Base-by-base conservation (phyloP, 208 protist species). In the Leishmania major region DNA sequence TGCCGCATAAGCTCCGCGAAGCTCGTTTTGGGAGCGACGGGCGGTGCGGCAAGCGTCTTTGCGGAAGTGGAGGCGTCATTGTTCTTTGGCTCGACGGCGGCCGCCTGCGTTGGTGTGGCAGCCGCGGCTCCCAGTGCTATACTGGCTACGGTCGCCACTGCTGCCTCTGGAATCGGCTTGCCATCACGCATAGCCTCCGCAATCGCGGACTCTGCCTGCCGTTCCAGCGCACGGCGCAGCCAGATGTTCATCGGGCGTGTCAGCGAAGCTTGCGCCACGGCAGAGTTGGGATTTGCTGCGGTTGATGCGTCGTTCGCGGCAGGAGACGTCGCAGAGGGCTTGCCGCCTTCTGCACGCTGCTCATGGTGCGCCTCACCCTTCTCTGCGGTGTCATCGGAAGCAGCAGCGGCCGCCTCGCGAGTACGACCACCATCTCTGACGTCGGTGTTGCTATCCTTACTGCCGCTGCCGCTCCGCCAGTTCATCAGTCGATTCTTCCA, bases 1-100 rank as follows among this genome's bases (percentile, higher is more conserved):
- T 81, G 77, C 19, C 82, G 82, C 81, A 89, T 89, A 15, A 85
- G 49, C 28, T 89, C 85, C 6, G 82, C 82, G 40, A 89, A 85
- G 35, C 66, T 77, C 28, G 70, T 70, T 80, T 82, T 79, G 5
- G 64, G 62, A 19, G 66, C 19, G 66, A 49, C 49, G 47, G 71
- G 43, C 2, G 71, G 5, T 53, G n/a, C 35, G 47, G 25, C 47
- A 35, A 25, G 15, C 47, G 3, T 28, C 73, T 59, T 77, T 77
- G 28, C 75, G 49, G 25, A n/a, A 51, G 81, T 47, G 40, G 71
- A 40, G 53, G 51, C 43, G 66, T 28, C 51, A 57, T 28, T 40
- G n/a, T 6, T 40, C 5, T 47, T 47, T 40, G 53, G n/a, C 17
- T 57, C 73, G 49, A 11, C 37, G 19, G 51, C 51, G 13, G 53